These are phyloP conservation scores for Penicilliopsis zonata DNA, from an alignment of 495 filamentous ascomycete species.

Conservation along the genomic window DNA sequence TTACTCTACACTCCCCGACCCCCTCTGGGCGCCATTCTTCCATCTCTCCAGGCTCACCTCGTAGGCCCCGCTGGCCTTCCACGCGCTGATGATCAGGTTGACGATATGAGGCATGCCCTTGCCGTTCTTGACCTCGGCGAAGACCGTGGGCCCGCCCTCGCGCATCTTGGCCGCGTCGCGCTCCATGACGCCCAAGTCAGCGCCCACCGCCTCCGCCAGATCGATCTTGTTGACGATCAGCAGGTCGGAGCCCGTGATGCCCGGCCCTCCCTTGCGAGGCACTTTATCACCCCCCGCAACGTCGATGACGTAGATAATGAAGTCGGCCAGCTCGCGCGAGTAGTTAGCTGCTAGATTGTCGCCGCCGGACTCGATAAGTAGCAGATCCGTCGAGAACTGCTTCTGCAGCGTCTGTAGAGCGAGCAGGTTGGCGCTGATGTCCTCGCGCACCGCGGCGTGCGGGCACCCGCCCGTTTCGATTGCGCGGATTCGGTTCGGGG, in stretches of 20 bases:
- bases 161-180: slow-evolving; percentile 88
- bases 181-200: slow-evolving; percentile 90
- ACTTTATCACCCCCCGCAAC: slow-evolving; percentile 96
- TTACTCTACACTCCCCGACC: slow-evolving; percentile 30
- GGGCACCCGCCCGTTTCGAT: slow-evolving; percentile 98
- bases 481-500: slow-evolving; percentile 71
- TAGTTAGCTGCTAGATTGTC: slow-evolving; percentile 98
- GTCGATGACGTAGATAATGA: slow-evolving; percentile 97
- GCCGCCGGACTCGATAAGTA: slow-evolving; percentile 89
- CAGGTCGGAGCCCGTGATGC: slow-evolving; percentile 90
- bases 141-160: slow-evolving; percentile 93
- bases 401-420: slow-evolving; percentile 79
- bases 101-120: slow-evolving; percentile 77
- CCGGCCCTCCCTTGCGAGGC: slow-evolving; percentile 88
- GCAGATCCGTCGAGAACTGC: slow-evolving; percentile 57
- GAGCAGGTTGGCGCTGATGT: slow-evolving; percentile 86
- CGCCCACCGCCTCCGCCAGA: slow-evolving; percentile 80
- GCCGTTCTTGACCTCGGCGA: slow-evolving; percentile 91
- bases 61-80: slow-evolving; percentile 75
- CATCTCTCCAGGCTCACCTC: slow-evolving; percentile 40
- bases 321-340: slow-evolving; percentile 84
- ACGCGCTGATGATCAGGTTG: slow-evolving; percentile 78
- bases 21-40: slow-evolving; percentile 37
- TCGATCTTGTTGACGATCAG: slow-evolving; percentile 95
- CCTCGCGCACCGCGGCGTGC: slow-evolving; percentile 94